A percentile compares a stretch with the other conserved stretches of the same genome.
Evolutionary conservation across 148 eudicot genomes (phyloP).

Genomic region (Camellia lanceoleosa): DNA sequence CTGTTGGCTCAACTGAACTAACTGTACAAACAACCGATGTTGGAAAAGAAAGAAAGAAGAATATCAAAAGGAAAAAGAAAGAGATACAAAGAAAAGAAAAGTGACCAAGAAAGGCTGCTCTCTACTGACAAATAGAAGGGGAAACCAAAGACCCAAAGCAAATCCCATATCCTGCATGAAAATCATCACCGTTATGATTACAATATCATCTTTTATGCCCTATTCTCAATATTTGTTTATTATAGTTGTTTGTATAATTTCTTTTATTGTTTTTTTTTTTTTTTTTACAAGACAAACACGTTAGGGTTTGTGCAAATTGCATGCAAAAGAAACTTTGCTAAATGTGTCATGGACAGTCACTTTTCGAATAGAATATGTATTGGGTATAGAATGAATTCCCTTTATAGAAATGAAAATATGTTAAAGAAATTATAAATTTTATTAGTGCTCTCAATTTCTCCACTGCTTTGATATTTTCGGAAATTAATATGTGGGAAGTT

Average conservation of each 20-base stretch:
- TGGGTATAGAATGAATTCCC: conserved; percentile 9
- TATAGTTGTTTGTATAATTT: conserved; percentile 23
- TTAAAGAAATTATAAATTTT: conserved; percentile 1
- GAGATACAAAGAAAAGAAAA: conserved; percentile 13
- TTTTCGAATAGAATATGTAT: conserved; percentile 21
- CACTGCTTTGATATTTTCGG: conserved; percentile 10
- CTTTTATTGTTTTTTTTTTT: background rate
- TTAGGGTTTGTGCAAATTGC: conserved; percentile 32
- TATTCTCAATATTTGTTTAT: conserved; percentile 20
- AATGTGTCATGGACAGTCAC: conserved; percentile 19
- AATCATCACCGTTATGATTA: conserved; percentile 52
- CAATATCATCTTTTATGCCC: conserved; percentile 38
- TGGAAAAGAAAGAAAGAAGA: conserved; percentile 12
- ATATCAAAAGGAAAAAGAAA: conserved; percentile 1
- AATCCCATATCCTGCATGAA: conserved; percentile 32
- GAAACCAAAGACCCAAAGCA: conserved; percentile 22
- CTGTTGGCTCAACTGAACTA: conserved; percentile 12
- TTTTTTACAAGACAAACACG: conserved; percentile 18
- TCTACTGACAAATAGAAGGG: conserved; percentile 38
- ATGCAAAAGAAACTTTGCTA: conserved; percentile 21
- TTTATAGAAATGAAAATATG: conserved; percentile 24
- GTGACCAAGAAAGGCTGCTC: conserved; percentile 39
- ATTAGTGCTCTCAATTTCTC: conserved; percentile 12
- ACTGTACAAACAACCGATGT: conserved; percentile 15
- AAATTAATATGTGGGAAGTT: background rate